Conservation (phyloP, 306 rosid species). For the Dalbergia cultrata region DNA sequence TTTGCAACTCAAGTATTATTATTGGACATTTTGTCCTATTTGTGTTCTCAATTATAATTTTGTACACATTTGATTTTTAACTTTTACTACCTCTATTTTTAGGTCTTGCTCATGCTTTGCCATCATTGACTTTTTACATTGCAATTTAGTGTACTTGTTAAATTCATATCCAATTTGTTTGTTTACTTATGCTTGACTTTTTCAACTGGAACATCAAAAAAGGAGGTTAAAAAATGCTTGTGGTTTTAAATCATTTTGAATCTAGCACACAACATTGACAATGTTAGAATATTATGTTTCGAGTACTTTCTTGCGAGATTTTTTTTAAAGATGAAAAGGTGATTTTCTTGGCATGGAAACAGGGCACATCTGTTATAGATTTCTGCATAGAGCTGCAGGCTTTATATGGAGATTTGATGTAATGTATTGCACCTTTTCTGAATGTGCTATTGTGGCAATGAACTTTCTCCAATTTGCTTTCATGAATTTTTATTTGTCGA, state of each 20-base stretch:
- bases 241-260: background rate
- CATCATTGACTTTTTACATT: no score
- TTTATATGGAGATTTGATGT: constrained; percentile 19
- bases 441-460: background rate
- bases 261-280: background rate
- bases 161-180: no score
- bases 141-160: no score
- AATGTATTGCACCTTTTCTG: constrained; percentile 17
- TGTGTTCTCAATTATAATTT: background rate
- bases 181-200: no score
- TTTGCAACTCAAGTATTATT: background rate
- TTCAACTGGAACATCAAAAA: no score
- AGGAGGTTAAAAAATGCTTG: no score
- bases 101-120: no score
- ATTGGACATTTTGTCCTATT: background rate
- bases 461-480: no score
- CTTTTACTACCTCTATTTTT: background rate
- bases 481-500: constrained; percentile 9
- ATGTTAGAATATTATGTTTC: background rate
- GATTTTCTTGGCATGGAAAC: constrained; percentile 10
- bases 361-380: background rate
- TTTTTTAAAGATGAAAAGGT: constrained; percentile 1
- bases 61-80: background rate
- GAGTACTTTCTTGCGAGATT: no score
- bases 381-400: constrained; percentile 24